Percentiles rank a stretch among this genome's conserved stretches.
Evolutionary conservation across 371 early-diverging fungal species (phyloP).

Genomic region (Mucor velutinosus): DNA sequence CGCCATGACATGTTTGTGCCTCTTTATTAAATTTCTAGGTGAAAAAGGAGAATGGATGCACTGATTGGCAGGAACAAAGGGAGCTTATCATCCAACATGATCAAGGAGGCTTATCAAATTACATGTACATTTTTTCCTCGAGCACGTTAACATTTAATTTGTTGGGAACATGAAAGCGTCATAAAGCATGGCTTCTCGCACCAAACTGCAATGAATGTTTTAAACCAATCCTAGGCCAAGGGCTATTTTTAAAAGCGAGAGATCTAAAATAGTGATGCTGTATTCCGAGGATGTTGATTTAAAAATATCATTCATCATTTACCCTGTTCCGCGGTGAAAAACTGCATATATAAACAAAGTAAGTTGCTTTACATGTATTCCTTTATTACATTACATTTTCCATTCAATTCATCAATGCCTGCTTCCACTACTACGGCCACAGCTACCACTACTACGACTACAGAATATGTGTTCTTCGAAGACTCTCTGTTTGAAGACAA

Average conservation of each 20-base stretch:
- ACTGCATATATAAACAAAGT: background rate
- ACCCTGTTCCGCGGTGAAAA: slow-evolving; percentile 1
- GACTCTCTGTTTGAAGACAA: slow-evolving; percentile 72
- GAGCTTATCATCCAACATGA: background rate
- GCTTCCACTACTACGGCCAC: background rate
- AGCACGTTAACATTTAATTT: background rate
- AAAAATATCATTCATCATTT: background rate
- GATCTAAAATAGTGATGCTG: background rate
- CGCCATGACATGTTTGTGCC: no score
- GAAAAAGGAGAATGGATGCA: background rate
- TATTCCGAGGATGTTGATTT: background rate
- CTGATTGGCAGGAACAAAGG: background rate
- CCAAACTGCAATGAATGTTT: background rate
- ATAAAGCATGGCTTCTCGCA: background rate
- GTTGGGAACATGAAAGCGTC: background rate
- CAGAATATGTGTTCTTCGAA: slow-evolving; percentile 22
- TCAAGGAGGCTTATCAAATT: background rate
- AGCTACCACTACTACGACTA: background rate
- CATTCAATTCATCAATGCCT: background rate
- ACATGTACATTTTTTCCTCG: background rate
- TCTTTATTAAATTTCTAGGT: background rate
- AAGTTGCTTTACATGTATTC: background rate
- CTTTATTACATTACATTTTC: background rate
- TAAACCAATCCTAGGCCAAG: background rate
- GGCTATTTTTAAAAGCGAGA: background rate